phyloP scores from a whole-genome alignment of 805 yeast genomes.

The Citeromyces nyonsensis region DNA sequence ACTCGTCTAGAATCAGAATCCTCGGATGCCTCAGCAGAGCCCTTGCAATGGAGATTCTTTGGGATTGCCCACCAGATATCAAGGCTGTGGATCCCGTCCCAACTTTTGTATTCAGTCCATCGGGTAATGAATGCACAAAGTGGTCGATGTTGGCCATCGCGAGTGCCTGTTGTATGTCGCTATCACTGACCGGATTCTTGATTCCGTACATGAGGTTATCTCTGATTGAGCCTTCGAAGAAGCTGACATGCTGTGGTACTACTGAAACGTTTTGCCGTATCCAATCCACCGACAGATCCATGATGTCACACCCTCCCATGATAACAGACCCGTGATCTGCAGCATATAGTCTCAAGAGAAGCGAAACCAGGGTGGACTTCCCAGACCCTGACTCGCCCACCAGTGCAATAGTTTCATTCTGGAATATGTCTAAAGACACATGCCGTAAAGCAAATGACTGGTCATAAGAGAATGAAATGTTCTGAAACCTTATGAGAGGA shows the following conservation, averaged over 20 bases:
- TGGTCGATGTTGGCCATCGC: conserved; percentile 32
- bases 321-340: conserved; percentile 21
- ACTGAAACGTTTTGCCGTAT: conserved; percentile 42
- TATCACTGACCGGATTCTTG: conserved; percentile 4
- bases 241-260: conserved; percentile 61
- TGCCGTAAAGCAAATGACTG: conserved; percentile 18
- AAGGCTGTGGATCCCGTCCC: conserved; percentile 26
- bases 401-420: conserved; percentile 44
- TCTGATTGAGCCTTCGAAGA: conserved; percentile 59
- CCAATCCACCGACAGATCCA: conserved; percentile 23
- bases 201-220: conserved; percentile 62
- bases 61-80: conserved; percentile 86
- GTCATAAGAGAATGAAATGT: conserved; percentile 32
- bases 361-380: conserved; percentile 57
- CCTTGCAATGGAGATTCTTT: conserved; percentile 72
- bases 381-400: conserved; percentile 89
- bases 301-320: conserved; percentile 31
- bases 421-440: conserved; percentile 23
- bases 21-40: conserved; percentile 58
- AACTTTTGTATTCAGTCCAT: conserved; percentile 43
- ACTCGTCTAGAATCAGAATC: conserved; percentile 69
- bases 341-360: conserved; percentile 39
- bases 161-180: conserved; percentile 19
- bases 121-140: conserved; percentile 37
- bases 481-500: conserved; percentile 18